Evolutionary conservation across 495 filamentous ascomycete species (phyloP).

Genomic region (Trichoderma reesei): DNA sequence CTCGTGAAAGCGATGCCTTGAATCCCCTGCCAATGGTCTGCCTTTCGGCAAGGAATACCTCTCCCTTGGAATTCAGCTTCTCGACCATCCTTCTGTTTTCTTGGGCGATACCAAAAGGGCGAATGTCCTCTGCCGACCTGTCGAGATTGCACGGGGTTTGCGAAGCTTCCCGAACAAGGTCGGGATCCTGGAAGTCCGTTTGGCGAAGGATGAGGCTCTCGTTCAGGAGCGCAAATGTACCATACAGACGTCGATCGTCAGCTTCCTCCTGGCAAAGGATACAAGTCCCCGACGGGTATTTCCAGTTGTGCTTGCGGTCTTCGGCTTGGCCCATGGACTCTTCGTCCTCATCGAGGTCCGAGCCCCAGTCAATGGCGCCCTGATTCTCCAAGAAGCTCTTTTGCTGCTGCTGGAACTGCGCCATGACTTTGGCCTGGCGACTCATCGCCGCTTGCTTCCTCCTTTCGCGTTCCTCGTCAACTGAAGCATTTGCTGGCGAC

Average conservation of each 20-base stretch:
- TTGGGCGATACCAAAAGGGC: conserved; percentile 82
- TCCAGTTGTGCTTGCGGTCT: conserved; percentile 68
- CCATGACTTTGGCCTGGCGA: conserved; percentile 87
- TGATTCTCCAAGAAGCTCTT: conserved; percentile 85
- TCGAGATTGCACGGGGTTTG: conserved; percentile 73
- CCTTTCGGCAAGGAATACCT: conserved; percentile 59
- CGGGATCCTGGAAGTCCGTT: conserved; percentile 68
- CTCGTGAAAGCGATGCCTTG: conserved; percentile 49
- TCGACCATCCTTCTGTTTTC: conserved; percentile 71
- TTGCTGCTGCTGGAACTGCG: conserved; percentile 93
- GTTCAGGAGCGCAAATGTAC: conserved; percentile 80
- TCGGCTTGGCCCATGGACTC: conserved; percentile 51
- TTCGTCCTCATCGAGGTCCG: conserved; percentile 58
- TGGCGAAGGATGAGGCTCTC: conserved; percentile 81
- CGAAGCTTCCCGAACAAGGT: conserved; percentile 75
- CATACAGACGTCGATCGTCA: conserved; percentile 78
- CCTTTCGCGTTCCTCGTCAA: conserved; percentile 61
- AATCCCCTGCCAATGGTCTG: conserved; percentile 87
- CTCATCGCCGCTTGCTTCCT: conserved; percentile 86
- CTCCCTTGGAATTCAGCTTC: conserved; percentile 63
- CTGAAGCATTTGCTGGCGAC: conserved; percentile 44
- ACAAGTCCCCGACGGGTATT: conserved; percentile 89
- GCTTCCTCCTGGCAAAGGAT: conserved; percentile 96
- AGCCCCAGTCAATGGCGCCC: conserved; percentile 75
- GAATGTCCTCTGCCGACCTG: conserved; percentile 64